Percentiles rank a stretch among this genome's conserved stretches.
These are phyloP conservation scores for Digitaria exilis DNA, from an alignment of 202 grass and related monocot genomes.

Conservation along the genomic window DNA sequence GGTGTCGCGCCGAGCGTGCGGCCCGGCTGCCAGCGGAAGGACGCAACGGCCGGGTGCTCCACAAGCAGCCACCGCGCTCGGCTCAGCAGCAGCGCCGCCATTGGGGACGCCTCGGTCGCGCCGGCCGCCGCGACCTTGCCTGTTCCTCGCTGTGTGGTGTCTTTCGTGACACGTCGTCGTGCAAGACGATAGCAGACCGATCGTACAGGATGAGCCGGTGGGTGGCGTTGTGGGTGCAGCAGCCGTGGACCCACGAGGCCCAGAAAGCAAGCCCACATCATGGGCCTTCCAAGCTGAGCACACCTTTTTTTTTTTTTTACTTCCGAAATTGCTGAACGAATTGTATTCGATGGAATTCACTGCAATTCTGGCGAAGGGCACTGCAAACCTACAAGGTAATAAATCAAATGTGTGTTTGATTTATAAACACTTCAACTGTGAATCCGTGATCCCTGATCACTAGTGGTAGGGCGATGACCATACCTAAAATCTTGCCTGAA, in stretches of 20 bases:
- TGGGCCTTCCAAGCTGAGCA: too few species aligned
- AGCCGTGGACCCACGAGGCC: not conserved
- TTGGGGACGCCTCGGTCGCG: not conserved
- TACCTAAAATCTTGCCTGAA: not conserved
- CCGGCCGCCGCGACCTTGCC: not conserved
- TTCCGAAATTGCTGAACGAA: too few species aligned
- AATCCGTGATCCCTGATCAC: not conserved
- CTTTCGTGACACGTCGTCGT: slow-evolving; percentile 24
- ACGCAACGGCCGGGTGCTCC: slow-evolving; percentile 65
- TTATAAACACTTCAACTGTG: too few species aligned
- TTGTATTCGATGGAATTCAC: too few species aligned
- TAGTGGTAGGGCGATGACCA: not conserved
- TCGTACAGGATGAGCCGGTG: not conserved
- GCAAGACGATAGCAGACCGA: not conserved
- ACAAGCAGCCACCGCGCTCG: slow-evolving; percentile 68
- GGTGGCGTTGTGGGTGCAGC: not conserved
- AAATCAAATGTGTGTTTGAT: too few species aligned
- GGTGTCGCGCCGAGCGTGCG: slow-evolving; percentile 58
- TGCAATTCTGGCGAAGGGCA: too few species aligned
- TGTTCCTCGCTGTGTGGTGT: not conserved
- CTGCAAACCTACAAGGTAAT: too few species aligned
- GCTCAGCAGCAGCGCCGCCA: slow-evolving; percentile 44
- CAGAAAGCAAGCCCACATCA: not conserved
- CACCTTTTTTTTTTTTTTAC: too few species aligned
- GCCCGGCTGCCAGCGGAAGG: slow-evolving; percentile 69